Evolutionary conservation across 1,284 basidiomycete species (phyloP), one percentile per base, ranked within the genome.

Genomic region (Porogramme epimiltina): DNA sequence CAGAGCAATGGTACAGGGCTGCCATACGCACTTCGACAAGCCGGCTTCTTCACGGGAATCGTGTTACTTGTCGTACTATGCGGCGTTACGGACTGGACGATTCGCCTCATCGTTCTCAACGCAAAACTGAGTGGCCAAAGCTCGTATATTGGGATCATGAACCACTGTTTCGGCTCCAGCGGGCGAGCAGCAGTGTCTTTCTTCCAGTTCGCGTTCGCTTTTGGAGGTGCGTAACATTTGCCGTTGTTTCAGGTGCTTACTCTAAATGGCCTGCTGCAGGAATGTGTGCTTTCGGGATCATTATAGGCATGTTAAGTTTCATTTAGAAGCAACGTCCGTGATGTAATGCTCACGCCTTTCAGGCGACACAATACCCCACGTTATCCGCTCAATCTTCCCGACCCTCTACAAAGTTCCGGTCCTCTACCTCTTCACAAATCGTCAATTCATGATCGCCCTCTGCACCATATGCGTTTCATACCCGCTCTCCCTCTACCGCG

Each of bases 121-220:
- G 95, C 95, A 28, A 99, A 99, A 74, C 77, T 99, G 53, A 93
- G 91, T 62, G 96, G 97, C 0, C 79, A 91, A 45, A 85, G 84
- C 58, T 95, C 93, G 1, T 99, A 99, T 68, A 97, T 98, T 59
- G 96, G 93, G 61, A 93, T 97, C 57, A 97, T 98, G 94, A 79
- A 93, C 65, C 89, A 89, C 52, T 98, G 95, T 71, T 99, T 96
- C 66, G 97, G 97, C 9, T 73, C 82, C 4, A 86, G 84, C 51
- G 95, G 95, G 25, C 82, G 92, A 45, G 91, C 92, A 3, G 93
- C 93, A 0, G 94, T 98, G 13, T 97, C 95, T 0, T 90, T 98
- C 70, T 99, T 99, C 70, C 97, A 99, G 67, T 98, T 99, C 65
- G 81, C 94, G 0, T 98, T 98, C 65, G 96, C 96, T 2, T 98